These are phyloP conservation scores for Jaminaea rosea DNA, from an alignment of 1,284 basidiomycete species.

Conservation along the genomic window DNA sequence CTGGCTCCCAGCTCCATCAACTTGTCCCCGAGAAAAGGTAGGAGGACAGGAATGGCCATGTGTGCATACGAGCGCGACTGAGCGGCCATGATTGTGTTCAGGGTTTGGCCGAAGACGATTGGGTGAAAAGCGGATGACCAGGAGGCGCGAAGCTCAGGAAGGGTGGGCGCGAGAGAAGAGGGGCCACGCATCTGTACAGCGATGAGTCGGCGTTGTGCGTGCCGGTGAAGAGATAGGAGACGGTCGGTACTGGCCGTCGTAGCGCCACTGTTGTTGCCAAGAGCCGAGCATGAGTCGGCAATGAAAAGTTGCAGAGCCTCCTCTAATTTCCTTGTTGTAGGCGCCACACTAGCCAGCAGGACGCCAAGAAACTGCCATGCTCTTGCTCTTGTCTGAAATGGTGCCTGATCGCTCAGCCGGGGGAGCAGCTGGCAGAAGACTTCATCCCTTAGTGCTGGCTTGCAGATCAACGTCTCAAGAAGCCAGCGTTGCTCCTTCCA, in stretches of 20 bases:
- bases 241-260: not conserved
- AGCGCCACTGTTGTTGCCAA: not conserved
- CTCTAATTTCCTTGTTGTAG: conserved; percentile 73
- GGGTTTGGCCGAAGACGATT: conserved; percentile 78
- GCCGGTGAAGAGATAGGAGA: not conserved
- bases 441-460: conserved; percentile 77
- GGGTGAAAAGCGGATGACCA: conserved; percentile 70
- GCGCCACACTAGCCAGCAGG: conserved; percentile 73
- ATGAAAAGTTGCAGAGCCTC: conserved; percentile 69
- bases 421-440: conserved; percentile 86
- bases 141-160: conserved; percentile 2
- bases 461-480: conserved; percentile 62
- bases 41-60: not conserved
- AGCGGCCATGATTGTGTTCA: conserved; percentile 69
- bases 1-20: not conserved
- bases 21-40: not conserved
- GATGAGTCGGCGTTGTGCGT: too few relatives aligned
- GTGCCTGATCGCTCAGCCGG: conserved; percentile 72
- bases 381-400: conserved; percentile 69
- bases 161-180: not conserved
- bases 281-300: conserved; percentile 49
- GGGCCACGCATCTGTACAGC: not conserved
- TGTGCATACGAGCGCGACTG: conserved; percentile 71
- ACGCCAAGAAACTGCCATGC: conserved; percentile 88
- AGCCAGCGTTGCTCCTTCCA: conserved; percentile 80